Percentiles rank a stretch among this genome's conserved stretches.
Evolutionary conservation across 148 eudicot species (phyloP).

Genomic region (Rhododendron simsii): DNA sequence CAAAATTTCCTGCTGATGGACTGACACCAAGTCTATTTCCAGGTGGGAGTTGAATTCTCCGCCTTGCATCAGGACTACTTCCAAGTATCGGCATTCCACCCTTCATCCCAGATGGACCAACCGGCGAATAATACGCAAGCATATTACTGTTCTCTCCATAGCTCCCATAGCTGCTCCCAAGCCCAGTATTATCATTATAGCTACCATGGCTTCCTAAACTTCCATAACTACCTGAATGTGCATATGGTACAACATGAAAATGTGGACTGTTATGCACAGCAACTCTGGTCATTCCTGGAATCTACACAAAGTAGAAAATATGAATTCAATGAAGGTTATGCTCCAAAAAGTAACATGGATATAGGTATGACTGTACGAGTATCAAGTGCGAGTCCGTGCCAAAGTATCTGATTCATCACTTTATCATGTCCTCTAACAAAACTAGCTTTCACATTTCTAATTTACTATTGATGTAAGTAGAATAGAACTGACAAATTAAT

Average conservation of each 20-base stretch:
- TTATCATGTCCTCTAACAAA: not conserved
- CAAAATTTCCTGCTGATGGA: constrained; percentile 72
- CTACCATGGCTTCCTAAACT: constrained; percentile 98
- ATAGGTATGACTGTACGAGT: not conserved
- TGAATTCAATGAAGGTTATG: constrained; percentile 6
- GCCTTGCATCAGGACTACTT: constrained; percentile 79
- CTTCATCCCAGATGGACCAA: constrained; percentile 76
- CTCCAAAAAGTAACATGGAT: not conserved
- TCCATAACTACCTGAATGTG: constrained; percentile 82
- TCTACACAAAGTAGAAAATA: constrained; percentile 38
- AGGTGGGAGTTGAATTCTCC: constrained; percentile 51
- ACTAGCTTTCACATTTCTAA: not conserved
- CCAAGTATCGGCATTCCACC: constrained; percentile 65
- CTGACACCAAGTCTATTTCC: constrained; percentile 69
- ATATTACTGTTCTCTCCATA: constrained; percentile 75
- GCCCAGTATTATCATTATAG: constrained; percentile 64
- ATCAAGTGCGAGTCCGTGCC: not conserved
- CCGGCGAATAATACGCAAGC: constrained; percentile 79
- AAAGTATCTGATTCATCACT: not conserved
- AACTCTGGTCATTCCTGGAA: constrained; percentile 51
- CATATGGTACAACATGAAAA: constrained; percentile 57
- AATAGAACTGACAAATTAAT: not conserved
- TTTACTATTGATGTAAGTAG: not conserved
- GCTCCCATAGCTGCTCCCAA: constrained; percentile 92
- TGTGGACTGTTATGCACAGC: constrained; percentile 54